phyloP scores from a whole-genome alignment of 2,329 filamentous ascomycete genomes.

The Fusarium tupiense region DNA sequence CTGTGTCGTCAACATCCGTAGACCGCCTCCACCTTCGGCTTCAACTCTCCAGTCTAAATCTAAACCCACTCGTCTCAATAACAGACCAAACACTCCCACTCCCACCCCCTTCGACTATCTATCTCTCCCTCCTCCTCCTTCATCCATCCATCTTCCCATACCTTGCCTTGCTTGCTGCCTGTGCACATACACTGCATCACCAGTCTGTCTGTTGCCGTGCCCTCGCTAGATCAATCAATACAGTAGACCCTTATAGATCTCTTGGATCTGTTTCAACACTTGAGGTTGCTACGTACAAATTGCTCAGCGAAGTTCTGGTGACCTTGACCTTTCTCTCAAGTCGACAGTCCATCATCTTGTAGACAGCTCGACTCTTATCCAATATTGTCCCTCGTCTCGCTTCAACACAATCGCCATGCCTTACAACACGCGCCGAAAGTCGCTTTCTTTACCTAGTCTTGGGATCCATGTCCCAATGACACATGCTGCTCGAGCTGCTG shows the following conservation, averaged over 20 bases:
- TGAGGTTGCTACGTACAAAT: slow-evolving; percentile 29
- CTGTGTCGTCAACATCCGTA: slow-evolving; percentile 39
- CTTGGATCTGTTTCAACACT: slow-evolving; percentile 24
- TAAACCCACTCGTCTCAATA: slow-evolving; percentile 34
- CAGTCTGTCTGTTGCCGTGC: slow-evolving; percentile 1
- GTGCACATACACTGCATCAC: slow-evolving; percentile 18
- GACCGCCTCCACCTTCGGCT: slow-evolving; percentile 42
- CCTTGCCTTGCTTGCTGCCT: neutral
- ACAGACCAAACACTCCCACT: slow-evolving; percentile 35
- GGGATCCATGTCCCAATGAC: slow-evolving; percentile 86
- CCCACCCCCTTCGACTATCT: slow-evolving; percentile 25
- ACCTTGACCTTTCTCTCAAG: slow-evolving; percentile 28
- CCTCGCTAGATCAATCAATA: slow-evolving; percentile 29
- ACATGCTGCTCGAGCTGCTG: slow-evolving; percentile 66
- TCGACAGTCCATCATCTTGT: slow-evolving; percentile 27
- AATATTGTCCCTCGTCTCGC: slow-evolving; percentile 8
- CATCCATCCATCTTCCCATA: neutral
- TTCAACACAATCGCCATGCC: slow-evolving; percentile 67
- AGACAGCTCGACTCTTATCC: slow-evolving; percentile 16
- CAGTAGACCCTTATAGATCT: slow-evolving; percentile 28
- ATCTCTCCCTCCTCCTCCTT: slow-evolving; percentile 20
- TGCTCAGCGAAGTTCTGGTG: slow-evolving; percentile 30
- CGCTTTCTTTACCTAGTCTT: slow-evolving; percentile 88
- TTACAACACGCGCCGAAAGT: slow-evolving; percentile 97
- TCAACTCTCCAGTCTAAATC: slow-evolving; percentile 32